These are phyloP conservation scores for Podila horticola DNA, from an alignment of 192 early-diverging fungal species.

Conservation along the genomic window DNA sequence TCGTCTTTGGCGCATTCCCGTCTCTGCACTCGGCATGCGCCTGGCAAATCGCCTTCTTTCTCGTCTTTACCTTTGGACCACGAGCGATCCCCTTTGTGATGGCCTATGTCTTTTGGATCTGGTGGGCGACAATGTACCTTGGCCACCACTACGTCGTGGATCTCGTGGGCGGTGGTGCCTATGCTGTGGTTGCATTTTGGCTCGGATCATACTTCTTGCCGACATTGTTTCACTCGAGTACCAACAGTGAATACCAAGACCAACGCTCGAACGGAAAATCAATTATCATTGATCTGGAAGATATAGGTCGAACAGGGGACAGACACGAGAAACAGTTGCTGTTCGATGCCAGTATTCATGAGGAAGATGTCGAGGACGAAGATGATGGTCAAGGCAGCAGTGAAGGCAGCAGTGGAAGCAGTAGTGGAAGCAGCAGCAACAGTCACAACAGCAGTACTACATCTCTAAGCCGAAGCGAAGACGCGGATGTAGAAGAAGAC, in stretches of 20 bases:
- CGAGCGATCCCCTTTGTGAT: constrained; percentile 51
- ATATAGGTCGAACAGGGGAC: constrained; percentile 11
- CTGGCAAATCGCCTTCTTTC: constrained; percentile 67
- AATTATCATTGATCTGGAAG: not conserved
- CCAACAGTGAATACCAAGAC: not conserved
- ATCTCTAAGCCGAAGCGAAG: not conserved
- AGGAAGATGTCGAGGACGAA: constrained; percentile 1
- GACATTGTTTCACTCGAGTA: constrained; percentile 17
- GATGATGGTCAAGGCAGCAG: not conserved
- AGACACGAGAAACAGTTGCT: constrained; percentile 37
- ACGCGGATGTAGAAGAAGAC: not conserved
- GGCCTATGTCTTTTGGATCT: constrained; percentile 75
- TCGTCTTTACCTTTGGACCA: constrained; percentile 57
- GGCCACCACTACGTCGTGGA: constrained; percentile 81
- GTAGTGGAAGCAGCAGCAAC: constrained; percentile 7
- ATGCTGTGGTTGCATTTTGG: constrained; percentile 67
- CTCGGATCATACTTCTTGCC: constrained; percentile 56
- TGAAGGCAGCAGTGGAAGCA: not conserved
- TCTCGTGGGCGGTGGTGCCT: constrained; percentile 70
- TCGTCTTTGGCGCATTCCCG: constrained; percentile 83
- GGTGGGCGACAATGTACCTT: constrained; percentile 84
- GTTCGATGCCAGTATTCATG: not conserved
- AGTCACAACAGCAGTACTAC: not conserved
- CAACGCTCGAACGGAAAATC: not conserved
- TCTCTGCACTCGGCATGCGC: constrained; percentile 78